Conservation (phyloP, 2,329 filamentous ascomycete species). For the Arthrocladium fulminans region DNA sequence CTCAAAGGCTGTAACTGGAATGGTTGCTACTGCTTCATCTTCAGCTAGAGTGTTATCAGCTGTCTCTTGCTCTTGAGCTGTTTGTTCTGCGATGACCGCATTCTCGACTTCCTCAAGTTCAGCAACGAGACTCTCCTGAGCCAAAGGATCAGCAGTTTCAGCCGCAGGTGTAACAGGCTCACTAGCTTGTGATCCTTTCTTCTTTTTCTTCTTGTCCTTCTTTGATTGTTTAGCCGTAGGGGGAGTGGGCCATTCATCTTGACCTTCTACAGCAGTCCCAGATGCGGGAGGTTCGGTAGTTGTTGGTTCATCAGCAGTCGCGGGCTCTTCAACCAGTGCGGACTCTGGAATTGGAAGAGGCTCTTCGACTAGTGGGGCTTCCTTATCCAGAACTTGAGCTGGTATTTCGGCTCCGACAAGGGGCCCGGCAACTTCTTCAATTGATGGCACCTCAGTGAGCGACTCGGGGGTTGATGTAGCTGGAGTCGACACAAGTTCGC, state of each 20-base stretch:
- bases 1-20: too few species aligned
- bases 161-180: neutral
- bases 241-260: conserved; percentile 1
- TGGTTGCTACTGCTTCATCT: neutral
- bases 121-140: neutral
- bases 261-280: neutral
- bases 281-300: neutral
- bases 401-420: neutral
- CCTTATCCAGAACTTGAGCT: neutral
- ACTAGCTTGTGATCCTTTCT: neutral
- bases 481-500: neutral
- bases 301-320: neutral
- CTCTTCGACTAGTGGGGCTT: too few species aligned
- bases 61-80: too few species aligned
- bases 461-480: neutral
- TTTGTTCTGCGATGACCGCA: neutral
- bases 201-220: conserved; percentile 13
- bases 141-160: neutral
- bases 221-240: neutral
- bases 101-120: neutral
- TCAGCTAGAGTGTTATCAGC: neutral
- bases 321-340: neutral
- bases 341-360: neutral
- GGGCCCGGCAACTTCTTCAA: neutral
- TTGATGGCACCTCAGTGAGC: neutral